phyloP scores from a whole-genome alignment of 495 filamentous ascomycete species.

The Copromyces sp. region DNA sequence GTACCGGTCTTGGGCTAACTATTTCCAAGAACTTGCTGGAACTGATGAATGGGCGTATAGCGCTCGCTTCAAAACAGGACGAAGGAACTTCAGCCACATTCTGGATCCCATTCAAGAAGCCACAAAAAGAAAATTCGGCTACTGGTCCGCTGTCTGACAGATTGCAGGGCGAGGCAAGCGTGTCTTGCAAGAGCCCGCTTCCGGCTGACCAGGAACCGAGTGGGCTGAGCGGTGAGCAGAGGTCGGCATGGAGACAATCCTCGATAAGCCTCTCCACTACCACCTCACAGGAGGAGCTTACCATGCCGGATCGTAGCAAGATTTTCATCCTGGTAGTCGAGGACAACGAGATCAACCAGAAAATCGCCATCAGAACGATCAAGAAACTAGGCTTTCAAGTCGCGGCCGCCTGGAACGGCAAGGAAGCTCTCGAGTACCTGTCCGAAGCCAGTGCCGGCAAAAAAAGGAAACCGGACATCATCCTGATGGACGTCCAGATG shows the following conservation, averaged over 20 bases:
- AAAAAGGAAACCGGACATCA: conserved; percentile 55
- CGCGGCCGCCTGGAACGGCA: conserved; percentile 62
- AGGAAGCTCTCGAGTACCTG: conserved; percentile 64
- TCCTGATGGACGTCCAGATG: conserved; percentile 86
- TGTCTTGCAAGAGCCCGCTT: conserved; percentile 44
- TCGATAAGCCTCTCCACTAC: conserved; percentile 20
- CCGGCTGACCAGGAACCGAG: conserved; percentile 5
- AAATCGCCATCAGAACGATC: conserved; percentile 66
- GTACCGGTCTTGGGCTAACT: conserved; percentile 71
- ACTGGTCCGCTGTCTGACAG: conserved; percentile 46
- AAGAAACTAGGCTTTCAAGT: conserved; percentile 65
- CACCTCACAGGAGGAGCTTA: conserved; percentile 27
- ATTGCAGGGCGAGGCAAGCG: conserved; percentile 50
- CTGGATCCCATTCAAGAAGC: conserved; percentile 58
- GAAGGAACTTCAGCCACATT: conserved; percentile 56
- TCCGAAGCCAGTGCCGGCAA: conserved; percentile 22
- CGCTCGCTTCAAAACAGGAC: conserved; percentile 47
- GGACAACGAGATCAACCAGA: conserved; percentile 72
- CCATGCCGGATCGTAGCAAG: conserved; percentile 38
- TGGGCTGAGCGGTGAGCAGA: conserved; percentile 19
- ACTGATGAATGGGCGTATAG: conserved; percentile 71
- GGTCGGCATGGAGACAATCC: conserved; percentile 19
- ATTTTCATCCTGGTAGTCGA: conserved; percentile 65
- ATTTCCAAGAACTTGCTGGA: conserved; percentile 73
- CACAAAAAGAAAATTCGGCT: conserved; percentile 19